Conservation (phyloP, 73 alveolate species). For the Tetrahymena borealis region DNA sequence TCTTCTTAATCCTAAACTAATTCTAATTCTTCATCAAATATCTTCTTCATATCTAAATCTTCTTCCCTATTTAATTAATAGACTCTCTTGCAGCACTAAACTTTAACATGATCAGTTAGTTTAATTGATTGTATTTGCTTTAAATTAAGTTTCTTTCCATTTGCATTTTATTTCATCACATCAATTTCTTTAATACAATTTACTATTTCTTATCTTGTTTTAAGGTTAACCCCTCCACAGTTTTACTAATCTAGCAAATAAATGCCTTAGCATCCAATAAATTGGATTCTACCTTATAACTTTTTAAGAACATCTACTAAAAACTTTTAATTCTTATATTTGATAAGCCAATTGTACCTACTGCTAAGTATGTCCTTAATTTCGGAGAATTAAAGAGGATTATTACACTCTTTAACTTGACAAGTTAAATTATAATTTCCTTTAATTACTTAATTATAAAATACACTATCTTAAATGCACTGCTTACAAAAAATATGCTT, state of each 20-base stretch:
- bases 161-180: too few species aligned
- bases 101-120: not conserved
- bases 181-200: not conserved
- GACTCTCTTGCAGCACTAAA: not conserved
- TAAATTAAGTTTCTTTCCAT: too few species aligned
- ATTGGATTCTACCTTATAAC: not conserved
- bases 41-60: not conserved
- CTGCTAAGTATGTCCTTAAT: not conserved
- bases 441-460: not conserved
- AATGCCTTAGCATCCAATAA: not conserved
- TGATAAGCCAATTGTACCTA: not conserved
- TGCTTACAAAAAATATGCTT: not conserved
- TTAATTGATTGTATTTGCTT: not conserved
- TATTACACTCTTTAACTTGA: not conserved
- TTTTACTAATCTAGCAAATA: not conserved
- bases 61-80: not conserved
- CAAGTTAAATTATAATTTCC: not conserved
- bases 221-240: not conserved
- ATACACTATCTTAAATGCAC: not conserved
- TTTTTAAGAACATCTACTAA: not conserved
- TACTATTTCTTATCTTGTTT: not conserved
- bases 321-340: not conserved
- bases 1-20: not conserved
- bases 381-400: not conserved
- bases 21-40: not conserved